phyloP scores from a whole-genome alignment of 2,329 filamentous ascomycete genomes.

The Chaetomiaceae sp. region DNA sequence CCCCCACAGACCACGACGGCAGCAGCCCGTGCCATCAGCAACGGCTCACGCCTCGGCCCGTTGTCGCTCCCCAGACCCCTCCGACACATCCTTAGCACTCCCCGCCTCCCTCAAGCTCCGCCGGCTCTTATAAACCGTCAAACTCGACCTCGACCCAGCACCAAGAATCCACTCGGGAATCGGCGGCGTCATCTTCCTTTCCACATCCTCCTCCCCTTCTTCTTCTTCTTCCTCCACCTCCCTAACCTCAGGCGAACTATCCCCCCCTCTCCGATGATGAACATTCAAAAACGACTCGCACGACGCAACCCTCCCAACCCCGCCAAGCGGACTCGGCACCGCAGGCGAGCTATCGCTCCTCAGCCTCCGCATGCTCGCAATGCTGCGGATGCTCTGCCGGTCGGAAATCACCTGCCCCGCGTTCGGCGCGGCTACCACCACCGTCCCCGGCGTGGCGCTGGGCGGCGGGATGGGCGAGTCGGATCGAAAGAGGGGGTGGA shows the following conservation, averaged over 20 bases:
- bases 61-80: constrained; percentile 18
- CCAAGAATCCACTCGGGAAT: constrained; percentile 59
- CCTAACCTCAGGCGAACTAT: constrained; percentile 24
- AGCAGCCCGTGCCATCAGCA: not conserved
- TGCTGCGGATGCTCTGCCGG: constrained; percentile 45
- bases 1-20: not conserved
- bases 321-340: constrained; percentile 46
- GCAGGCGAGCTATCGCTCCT: constrained; percentile 52
- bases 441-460: constrained; percentile 62
- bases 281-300: constrained; percentile 41
- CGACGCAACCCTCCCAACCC: constrained; percentile 44
- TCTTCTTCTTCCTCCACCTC: constrained; percentile 26
- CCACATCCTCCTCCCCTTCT: constrained; percentile 26
- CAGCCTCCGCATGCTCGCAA: constrained; percentile 48
- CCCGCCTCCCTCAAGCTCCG: constrained; percentile 27
- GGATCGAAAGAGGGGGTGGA: constrained; percentile 73
- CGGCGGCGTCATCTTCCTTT: constrained; percentile 53
- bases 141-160: constrained; percentile 47
- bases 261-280: constrained; percentile 18
- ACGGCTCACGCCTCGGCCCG: not conserved
- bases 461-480: constrained; percentile 66
- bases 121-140: constrained; percentile 43
- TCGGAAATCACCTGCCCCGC: constrained; percentile 61
- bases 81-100: constrained; percentile 24
- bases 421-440: constrained; percentile 65